Conservation (phyloP, 164 flowering plant species). For the Euptelea pleiosperma region DNA sequence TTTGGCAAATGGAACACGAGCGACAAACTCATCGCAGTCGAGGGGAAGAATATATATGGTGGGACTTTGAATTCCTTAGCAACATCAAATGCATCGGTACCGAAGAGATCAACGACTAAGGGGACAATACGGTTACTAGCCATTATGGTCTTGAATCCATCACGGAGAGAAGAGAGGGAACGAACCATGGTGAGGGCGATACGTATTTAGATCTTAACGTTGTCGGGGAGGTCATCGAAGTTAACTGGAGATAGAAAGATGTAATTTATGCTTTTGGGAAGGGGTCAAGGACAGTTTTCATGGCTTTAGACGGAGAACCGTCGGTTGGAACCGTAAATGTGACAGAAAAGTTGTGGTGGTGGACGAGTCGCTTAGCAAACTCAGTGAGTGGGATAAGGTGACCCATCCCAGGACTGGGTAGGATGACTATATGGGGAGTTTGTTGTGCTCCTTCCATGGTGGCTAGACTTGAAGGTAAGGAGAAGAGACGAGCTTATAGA, state of each 20-base stretch:
- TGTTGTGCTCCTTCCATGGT: too few relatives aligned
- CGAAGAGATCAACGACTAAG: slow-evolving; percentile 41
- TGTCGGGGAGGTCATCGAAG: slow-evolving; percentile 22
- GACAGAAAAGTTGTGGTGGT: slow-evolving; percentile 18
- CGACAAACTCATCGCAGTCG: slow-evolving; percentile 30
- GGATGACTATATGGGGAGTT: slow-evolving; percentile 20
- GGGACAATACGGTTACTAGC: slow-evolving; percentile 12
- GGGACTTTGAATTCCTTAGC: slow-evolving; percentile 31
- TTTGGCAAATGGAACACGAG: slow-evolving; percentile 24
- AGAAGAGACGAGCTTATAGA: too few relatives aligned
- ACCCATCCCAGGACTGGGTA: slow-evolving; percentile 44
- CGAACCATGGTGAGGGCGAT: slow-evolving; percentile 28
- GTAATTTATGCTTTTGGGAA: slow-evolving; percentile 22
- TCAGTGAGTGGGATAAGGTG: slow-evolving; percentile 43
- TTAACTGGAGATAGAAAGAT: slow-evolving; percentile 30
- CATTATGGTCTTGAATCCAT: slow-evolving; percentile 12
- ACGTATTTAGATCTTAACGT: slow-evolving; percentile 23
- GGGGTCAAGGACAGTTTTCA: slow-evolving; percentile 15
- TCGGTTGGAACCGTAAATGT: slow-evolving; percentile 31
- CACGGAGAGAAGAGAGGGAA: slow-evolving; percentile 34
- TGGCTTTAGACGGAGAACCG: slow-evolving; percentile 22
- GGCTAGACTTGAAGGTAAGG: too few relatives aligned
- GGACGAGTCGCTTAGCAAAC: slow-evolving; percentile 34
- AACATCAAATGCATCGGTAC: slow-evolving; percentile 34
- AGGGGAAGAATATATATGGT: slow-evolving; percentile 35